These are phyloP conservation scores for Ophiocordyceps polyrhachis-furcata DNA, from an alignment of 2,329 filamentous ascomycete species.

Conservation along the genomic window DNA sequence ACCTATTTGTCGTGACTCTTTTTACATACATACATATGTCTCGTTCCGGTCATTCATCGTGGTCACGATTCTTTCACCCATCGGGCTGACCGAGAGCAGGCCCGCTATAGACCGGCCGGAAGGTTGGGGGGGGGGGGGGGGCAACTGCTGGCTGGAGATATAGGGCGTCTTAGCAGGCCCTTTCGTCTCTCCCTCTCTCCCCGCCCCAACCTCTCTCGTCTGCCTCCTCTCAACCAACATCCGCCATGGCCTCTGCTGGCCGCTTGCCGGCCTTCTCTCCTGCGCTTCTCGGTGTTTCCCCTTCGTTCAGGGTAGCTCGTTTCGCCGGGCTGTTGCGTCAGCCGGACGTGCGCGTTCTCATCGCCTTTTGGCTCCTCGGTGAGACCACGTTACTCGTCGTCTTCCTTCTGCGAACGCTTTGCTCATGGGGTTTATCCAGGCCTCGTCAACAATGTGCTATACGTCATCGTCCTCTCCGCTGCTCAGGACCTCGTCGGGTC, in stretches of 20 bases:
- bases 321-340: slow-evolving; percentile 44
- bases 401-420: too few relatives aligned
- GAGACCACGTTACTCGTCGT: slow-evolving; percentile 5
- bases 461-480: slow-evolving; percentile 88
- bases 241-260: background rate
- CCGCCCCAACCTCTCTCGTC: background rate
- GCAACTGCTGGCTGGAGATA: too few relatives aligned
- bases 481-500: slow-evolving; percentile 90
- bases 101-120: too few relatives aligned
- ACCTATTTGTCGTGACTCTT: background rate
- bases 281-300: slow-evolving; percentile 40
- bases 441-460: slow-evolving; percentile 86
- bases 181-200: background rate
- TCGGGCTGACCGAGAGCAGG: too few relatives aligned
- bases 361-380: slow-evolving; percentile 94
- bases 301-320: slow-evolving; percentile 55
- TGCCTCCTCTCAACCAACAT: background rate
- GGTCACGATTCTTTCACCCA: too few relatives aligned
- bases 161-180: background rate
- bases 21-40: too few relatives aligned
- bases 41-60: background rate
- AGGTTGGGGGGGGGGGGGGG: too few relatives aligned
- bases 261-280: slow-evolving; percentile 10
- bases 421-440: slow-evolving; percentile 7
- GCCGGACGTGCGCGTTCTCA: slow-evolving; percentile 50